Evolutionary conservation across 2,329 filamentous ascomycete genomes (phyloP).

Genomic region (Curvularia eragrostidis): DNA sequence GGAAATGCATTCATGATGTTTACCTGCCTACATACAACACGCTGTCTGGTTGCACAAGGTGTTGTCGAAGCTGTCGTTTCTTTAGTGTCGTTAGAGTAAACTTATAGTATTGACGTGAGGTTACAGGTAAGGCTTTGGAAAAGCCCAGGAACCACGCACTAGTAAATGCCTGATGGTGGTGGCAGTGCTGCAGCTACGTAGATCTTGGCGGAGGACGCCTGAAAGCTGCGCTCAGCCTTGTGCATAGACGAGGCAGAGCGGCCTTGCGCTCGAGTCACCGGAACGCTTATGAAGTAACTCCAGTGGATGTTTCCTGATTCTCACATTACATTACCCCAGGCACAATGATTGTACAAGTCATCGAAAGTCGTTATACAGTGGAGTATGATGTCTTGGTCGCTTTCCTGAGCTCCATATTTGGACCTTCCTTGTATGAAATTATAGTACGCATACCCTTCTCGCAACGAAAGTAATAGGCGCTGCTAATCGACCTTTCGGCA

Average conservation of each 20-base stretch:
- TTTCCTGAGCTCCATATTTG: slow-evolving; percentile 6
- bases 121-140: not conserved
- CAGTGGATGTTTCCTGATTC: not conserved
- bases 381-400: slow-evolving; percentile 7
- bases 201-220: not conserved
- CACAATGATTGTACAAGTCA: slow-evolving; percentile 12
- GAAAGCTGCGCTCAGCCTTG: not conserved
- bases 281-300: not conserved
- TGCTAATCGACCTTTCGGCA: not conserved
- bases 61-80: not conserved
- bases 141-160: not conserved
- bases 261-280: not conserved
- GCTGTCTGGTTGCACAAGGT: not conserved
- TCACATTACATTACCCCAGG: not conserved
- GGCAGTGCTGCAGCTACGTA: not conserved
- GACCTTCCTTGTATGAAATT: slow-evolving; percentile 3
- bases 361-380: slow-evolving; percentile 12
- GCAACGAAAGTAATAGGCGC: not conserved
- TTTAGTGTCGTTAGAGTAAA: not conserved
- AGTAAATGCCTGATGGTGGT: not conserved
- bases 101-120: not conserved
- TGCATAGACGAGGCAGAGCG: not conserved
- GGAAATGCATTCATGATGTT: not conserved
- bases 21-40: not conserved
- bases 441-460: slow-evolving; percentile 3